Evolutionary conservation across 441 rosid species (phyloP), one percentile per base, ranked within the genome.

Genomic region (Capsella rubella): DNA sequence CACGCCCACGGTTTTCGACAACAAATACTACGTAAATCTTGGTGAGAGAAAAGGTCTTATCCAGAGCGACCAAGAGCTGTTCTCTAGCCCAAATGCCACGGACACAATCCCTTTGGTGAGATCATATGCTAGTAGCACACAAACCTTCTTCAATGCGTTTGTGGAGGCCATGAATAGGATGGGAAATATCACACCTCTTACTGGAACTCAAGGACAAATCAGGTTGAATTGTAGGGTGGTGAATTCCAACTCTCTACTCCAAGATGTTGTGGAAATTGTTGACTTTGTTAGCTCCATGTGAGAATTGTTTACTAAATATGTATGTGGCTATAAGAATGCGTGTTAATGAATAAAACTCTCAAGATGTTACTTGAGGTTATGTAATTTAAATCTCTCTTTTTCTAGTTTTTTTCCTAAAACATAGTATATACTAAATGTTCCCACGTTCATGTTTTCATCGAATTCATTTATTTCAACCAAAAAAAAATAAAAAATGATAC

Each of bases 11-110:
- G 3, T 4, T 6, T 90, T 90, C 67, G 90, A 89, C 76, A 80
- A 74, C 25, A 75, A 80, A 47, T 90, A 90, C 71, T 89, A 80
- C 63, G 67, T 81, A 6, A 89, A 89, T 72, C 90, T 91, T 37
- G 70, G 43, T 39, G 58, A n/a, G 4, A 18, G n/a, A 4, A 51
- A 80, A 14, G 95, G 95, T 28, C 84, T 91, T 10, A 83, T 91
- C 16, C 82, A 73, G 61, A 83, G 61, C 9, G 90, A 87, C 55
- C 86, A 87, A 71, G 84, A 82, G 56, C 66, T 83, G 74, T 83
- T 83, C 25, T 83, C 88, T 8, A 77, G 82, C 2, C 5, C 71
- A 0, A 34, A 64, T 58, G 87, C 79, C 1, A 71, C 75, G 12
- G 86, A 79, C 35, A 85, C 87, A 14, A 21, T 68, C 16, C 64